Evolutionary conservation across 2,329 filamentous ascomycete genomes (phyloP).

Genomic region (Myriosclerotinia duriaeana): DNA sequence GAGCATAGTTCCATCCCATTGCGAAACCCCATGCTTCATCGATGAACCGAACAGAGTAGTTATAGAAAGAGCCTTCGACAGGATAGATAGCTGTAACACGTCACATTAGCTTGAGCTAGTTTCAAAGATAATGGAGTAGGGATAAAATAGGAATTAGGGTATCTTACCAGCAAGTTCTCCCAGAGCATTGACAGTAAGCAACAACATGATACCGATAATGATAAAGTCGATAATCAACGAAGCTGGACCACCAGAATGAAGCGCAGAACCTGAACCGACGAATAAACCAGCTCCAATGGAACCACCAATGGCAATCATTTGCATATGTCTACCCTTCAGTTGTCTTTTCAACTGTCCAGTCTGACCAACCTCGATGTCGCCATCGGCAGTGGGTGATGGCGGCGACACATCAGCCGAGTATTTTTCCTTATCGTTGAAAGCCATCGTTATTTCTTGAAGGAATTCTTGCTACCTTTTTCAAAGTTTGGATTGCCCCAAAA

Average conservation of each 20-base stretch:
- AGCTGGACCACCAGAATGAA: slow-evolving; percentile 60
- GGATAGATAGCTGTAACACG: slow-evolving; percentile 62
- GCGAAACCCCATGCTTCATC: slow-evolving; percentile 93
- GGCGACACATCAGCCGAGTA: slow-evolving; percentile 22
- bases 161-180: slow-evolving; percentile 81
- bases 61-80: slow-evolving; percentile 86
- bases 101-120: slow-evolving; percentile 8
- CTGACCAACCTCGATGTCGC: slow-evolving; percentile 33
- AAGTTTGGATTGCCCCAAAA: background rate
- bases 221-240: slow-evolving; percentile 73
- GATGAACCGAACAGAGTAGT: slow-evolving; percentile 90
- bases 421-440: slow-evolving; percentile 28
- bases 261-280: slow-evolving; percentile 48
- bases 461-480: background rate
- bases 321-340: slow-evolving; percentile 51
- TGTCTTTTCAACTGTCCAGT: slow-evolving; percentile 41
- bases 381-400: slow-evolving; percentile 7
- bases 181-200: slow-evolving; percentile 66
- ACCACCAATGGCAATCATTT: slow-evolving; percentile 54
- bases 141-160: background rate
- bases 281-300: slow-evolving; percentile 53
- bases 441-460: background rate
- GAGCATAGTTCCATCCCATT: slow-evolving; percentile 89
- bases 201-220: slow-evolving; percentile 74
- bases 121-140: background rate